Conservation (phyloP, 2,329 filamentous ascomycete genomes). For the Cladophialophora bantiana region DNA sequence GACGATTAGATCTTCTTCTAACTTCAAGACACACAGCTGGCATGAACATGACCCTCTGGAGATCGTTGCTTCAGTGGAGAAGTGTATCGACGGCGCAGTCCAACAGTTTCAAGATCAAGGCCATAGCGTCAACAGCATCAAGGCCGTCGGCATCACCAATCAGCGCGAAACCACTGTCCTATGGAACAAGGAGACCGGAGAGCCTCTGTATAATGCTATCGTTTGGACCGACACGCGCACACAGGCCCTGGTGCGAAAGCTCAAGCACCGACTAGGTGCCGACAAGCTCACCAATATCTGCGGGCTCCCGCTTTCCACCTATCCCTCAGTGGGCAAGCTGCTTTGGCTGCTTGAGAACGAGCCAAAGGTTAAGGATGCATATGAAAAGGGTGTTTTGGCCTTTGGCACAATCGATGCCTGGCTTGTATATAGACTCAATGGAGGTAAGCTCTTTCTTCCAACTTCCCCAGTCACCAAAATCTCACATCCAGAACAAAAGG, state of each 20-base stretch:
- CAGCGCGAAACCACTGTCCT: slow-evolving; percentile 88
- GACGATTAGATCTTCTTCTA: slow-evolving; percentile 14
- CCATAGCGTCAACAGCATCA: slow-evolving; percentile 71
- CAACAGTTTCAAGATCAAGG: slow-evolving; percentile 74
- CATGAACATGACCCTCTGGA: slow-evolving; percentile 86
- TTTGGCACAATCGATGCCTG: slow-evolving; percentile 91
- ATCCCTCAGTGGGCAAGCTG: slow-evolving; percentile 84
- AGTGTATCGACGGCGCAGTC: slow-evolving; percentile 79
- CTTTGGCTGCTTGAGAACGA: slow-evolving; percentile 80
- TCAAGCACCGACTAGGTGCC: slow-evolving; percentile 72
- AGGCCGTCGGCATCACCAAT: slow-evolving; percentile 83
- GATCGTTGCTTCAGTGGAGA: slow-evolving; percentile 75
- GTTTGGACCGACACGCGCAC: slow-evolving; percentile 91
- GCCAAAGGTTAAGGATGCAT: slow-evolving; percentile 72
- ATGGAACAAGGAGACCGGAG: slow-evolving; percentile 81
- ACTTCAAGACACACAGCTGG: slow-evolving; percentile 64
- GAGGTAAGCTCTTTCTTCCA: slow-evolving; percentile 53
- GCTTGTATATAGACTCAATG: slow-evolving; percentile 83
- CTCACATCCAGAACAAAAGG: slow-evolving; percentile 14
- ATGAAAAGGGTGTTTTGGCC: slow-evolving; percentile 75
- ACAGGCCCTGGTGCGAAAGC: slow-evolving; percentile 74
- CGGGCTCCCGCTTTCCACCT: slow-evolving; percentile 85
- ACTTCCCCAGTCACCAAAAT: background rate
- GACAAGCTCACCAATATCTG: slow-evolving; percentile 74
- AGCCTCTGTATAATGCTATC: slow-evolving; percentile 82